phyloP scores from a whole-genome alignment of 371 early-diverging fungal species.

The Syncephalastrum racemosum region DNA sequence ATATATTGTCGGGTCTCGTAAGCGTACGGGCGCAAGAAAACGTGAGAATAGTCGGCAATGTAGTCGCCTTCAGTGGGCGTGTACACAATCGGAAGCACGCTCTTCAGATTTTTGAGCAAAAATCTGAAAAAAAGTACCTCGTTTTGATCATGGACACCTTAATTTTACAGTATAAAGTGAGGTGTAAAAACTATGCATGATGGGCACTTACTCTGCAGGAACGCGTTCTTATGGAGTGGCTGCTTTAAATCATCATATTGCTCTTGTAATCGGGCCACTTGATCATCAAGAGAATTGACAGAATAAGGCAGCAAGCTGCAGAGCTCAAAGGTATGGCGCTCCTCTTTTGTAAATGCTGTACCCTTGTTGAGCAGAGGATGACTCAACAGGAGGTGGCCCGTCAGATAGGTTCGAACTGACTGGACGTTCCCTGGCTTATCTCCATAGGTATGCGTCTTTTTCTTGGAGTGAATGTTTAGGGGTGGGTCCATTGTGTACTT shows the following conservation, averaged over 20 bases:
- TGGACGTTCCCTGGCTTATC: slow-evolving; percentile 13
- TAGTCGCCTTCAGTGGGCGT: slow-evolving; percentile 26
- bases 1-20: neutral
- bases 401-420: slow-evolving; percentile 1
- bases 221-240: slow-evolving; percentile 13
- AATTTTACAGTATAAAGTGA: neutral
- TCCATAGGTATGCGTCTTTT: slow-evolving; percentile 15
- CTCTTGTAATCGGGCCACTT: slow-evolving; percentile 10
- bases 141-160: slow-evolving; percentile 27
- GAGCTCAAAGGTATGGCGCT: slow-evolving; percentile 26
- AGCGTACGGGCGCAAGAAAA: slow-evolving; percentile 16
- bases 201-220: slow-evolving; percentile 13
- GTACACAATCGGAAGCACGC: slow-evolving; percentile 20
- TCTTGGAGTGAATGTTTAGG: neutral
- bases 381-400: slow-evolving; percentile 10
- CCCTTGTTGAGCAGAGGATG: slow-evolving; percentile 22
- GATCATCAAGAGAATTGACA: slow-evolving; percentile 23
- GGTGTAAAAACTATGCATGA: neutral
- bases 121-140: slow-evolving; percentile 31
- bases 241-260: slow-evolving; percentile 17
- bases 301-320: slow-evolving; percentile 20
- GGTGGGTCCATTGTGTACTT: neutral
- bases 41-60: slow-evolving; percentile 14
- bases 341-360: slow-evolving; percentile 25
- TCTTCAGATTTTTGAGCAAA: slow-evolving; percentile 18